Conservation (phyloP, 768 basidiomycete genomes). For the Cystoderma amianthinum region DNA sequence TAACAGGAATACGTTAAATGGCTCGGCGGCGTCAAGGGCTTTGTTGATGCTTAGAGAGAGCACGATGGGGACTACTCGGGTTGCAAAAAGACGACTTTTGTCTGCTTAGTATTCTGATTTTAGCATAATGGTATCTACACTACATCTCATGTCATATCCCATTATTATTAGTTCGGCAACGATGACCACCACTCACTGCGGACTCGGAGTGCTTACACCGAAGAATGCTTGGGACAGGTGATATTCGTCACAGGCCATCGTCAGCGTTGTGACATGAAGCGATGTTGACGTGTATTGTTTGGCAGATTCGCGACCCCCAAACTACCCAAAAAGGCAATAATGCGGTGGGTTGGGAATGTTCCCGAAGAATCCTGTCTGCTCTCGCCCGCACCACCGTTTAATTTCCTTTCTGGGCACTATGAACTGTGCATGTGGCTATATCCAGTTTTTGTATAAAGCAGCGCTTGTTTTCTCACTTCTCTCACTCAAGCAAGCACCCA, state of each 20-base stretch:
- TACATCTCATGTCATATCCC: not conserved
- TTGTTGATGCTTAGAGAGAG: slow-evolving; percentile 55
- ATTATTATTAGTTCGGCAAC: not conserved
- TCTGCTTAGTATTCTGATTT: not conserved
- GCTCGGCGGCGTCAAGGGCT: slow-evolving; percentile 76
- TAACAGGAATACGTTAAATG: slow-evolving; percentile 86
- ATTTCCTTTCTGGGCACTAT: not conserved
- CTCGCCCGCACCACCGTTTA: slow-evolving; percentile 6
- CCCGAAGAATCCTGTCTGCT: not conserved
- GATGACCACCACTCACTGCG: not conserved
- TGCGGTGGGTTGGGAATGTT: not conserved
- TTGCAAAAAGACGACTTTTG: not conserved
- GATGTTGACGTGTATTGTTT: too few species aligned
- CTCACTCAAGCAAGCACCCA: too few species aligned
- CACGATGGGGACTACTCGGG: too few species aligned
- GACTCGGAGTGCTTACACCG: not conserved
- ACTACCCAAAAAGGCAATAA: not conserved
- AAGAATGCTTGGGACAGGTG: too few species aligned
- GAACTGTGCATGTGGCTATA: not conserved
- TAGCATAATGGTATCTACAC: not conserved
- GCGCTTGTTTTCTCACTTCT: too few species aligned
- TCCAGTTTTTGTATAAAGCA: too few species aligned
- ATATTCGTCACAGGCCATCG: too few species aligned
- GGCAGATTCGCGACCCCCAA: not conserved
- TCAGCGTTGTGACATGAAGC: too few species aligned